Conservation (phyloP, 1,284 basidiomycete genomes). For the Afroboletus lepidellus region DNA sequence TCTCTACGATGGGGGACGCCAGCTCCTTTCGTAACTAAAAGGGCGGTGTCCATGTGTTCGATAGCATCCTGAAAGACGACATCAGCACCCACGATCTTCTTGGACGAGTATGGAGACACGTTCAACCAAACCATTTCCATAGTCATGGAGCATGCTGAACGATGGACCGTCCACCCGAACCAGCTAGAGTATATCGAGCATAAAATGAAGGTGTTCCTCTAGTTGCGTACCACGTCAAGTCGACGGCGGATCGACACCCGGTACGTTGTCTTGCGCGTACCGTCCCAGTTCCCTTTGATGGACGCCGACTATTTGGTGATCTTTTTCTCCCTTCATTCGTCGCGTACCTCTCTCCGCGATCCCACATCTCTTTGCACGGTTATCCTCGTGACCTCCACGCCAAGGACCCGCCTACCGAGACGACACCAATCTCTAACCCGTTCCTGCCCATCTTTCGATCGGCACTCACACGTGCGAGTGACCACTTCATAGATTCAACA, state of each 20-base stretch:
- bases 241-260: too few species aligned
- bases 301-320: background rate
- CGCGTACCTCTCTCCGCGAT: constrained; percentile 37
- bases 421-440: constrained; percentile 26
- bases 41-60: constrained; percentile 24
- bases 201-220: constrained; percentile 50
- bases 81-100: background rate
- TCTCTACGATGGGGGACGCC: too few species aligned
- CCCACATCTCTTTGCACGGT: constrained; percentile 41
- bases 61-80: constrained; percentile 26
- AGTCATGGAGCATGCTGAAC: constrained; percentile 17
- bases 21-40: constrained; percentile 3
- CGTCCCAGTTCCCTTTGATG: too few species aligned
- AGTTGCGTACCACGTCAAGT: constrained; percentile 33
- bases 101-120: background rate
- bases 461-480: constrained; percentile 30
- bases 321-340: constrained; percentile 47
- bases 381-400: constrained; percentile 24
- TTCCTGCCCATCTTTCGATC: constrained; percentile 37
- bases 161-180: constrained; percentile 28
- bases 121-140: constrained; percentile 1
- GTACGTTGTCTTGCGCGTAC: background rate
- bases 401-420: constrained; percentile 10
- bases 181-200: constrained; percentile 36
- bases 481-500: constrained; percentile 36